Percentiles rank a stretch among this genome's conserved stretches.
These are phyloP conservation scores for Chalciporus chontae DNA, from an alignment of 768 basidiomycete species.

Conservation along the genomic window DNA sequence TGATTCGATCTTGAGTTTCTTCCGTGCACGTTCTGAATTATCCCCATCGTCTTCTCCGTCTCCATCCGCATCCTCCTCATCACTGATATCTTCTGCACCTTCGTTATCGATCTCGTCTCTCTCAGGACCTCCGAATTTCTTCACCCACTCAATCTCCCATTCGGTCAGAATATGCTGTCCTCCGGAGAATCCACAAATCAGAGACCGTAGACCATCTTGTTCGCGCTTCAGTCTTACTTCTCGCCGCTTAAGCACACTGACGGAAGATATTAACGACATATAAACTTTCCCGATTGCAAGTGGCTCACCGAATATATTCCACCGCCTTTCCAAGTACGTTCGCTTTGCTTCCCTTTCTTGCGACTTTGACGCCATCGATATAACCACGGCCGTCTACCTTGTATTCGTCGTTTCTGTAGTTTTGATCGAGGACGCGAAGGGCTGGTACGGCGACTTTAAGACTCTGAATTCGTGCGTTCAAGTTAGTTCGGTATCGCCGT, in stretches of 20 bases:
- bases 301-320: slow-evolving; percentile 71
- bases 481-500: slow-evolving; percentile 82
- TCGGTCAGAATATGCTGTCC: slow-evolving; percentile 66
- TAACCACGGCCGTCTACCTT: slow-evolving; percentile 80
- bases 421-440: slow-evolving; percentile 69
- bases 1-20: slow-evolving; percentile 53
- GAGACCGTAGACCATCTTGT: slow-evolving; percentile 67
- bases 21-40: slow-evolving; percentile 50
- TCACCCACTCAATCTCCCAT: slow-evolving; percentile 76
- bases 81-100: slow-evolving; percentile 38
- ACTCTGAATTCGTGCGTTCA: slow-evolving; percentile 82
- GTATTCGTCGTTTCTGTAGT: slow-evolving; percentile 37
- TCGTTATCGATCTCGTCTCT: slow-evolving; percentile 58
- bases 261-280: slow-evolving; percentile 5
- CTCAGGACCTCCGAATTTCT: slow-evolving; percentile 76
- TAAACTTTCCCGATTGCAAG: neutral
- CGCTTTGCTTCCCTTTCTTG: slow-evolving; percentile 87
- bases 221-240: slow-evolving; percentile 70
- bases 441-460: slow-evolving; percentile 81
- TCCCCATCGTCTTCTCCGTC: slow-evolving; percentile 38
- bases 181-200: slow-evolving; percentile 69
- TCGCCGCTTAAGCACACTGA: slow-evolving; percentile 74
- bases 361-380: slow-evolving; percentile 90
- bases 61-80: slow-evolving; percentile 43
- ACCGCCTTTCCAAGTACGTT: slow-evolving; percentile 88